Evolutionary conservation across 305 asterid species (phyloP).

Genomic region (Ruellia speciosa): DNA sequence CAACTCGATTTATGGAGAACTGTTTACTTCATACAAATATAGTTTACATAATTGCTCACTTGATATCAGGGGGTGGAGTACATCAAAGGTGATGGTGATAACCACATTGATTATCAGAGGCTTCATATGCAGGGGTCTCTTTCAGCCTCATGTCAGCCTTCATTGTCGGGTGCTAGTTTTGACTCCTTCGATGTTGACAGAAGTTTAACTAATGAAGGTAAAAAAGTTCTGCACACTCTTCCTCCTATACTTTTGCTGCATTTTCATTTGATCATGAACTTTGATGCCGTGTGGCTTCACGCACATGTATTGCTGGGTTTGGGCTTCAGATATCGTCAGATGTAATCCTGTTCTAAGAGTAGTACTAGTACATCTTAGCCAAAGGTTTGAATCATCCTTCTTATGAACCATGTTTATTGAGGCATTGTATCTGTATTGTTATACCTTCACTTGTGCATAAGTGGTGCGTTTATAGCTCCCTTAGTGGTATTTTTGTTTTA

Average conservation of each 20-base stretch:
- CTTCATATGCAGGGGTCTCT: constrained; percentile 28
- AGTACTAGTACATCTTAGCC: too few relatives aligned
- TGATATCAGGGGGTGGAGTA: constrained; percentile 39
- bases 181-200: constrained; percentile 45
- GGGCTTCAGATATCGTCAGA: too few relatives aligned
- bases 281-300: not conserved
- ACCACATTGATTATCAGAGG: constrained; percentile 30
- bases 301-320: too few relatives aligned
- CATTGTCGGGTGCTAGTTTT: constrained; percentile 53
- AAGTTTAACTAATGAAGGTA: constrained; percentile 48
- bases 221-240: constrained; percentile 12
- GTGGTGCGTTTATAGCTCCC: too few relatives aligned
- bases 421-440: too few relatives aligned
- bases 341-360: too few relatives aligned
- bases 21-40: constrained; percentile 1
- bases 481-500: too few relatives aligned
- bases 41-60: constrained; percentile 13
- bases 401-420: too few relatives aligned
- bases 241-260: constrained; percentile 11
- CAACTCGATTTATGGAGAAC: not conserved
- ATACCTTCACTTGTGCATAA: too few relatives aligned
- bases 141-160: constrained; percentile 50
- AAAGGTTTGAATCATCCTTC: too few relatives aligned
- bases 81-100: constrained; percentile 27
- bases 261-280: constrained; percentile 4